Conservation (phyloP, 2,329 filamentous ascomycete species). For the Xylaria sp. region DNA sequence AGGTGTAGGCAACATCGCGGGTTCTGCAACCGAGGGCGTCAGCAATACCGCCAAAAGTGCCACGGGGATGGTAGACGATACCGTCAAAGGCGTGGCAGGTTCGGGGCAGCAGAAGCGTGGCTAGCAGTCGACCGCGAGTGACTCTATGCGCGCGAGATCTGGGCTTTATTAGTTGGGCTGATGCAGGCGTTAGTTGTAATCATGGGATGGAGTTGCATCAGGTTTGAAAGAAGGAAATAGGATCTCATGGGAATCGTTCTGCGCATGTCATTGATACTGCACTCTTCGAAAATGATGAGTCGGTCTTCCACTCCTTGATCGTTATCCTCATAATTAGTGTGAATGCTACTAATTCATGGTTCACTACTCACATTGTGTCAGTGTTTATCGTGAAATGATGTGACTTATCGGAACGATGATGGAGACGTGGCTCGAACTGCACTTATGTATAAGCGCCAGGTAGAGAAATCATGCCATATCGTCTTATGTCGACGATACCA, state of each 20-base stretch:
- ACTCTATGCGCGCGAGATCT: background rate
- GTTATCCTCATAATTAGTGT: background rate
- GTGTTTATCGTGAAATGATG: constrained; percentile 11
- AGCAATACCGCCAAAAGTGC: constrained; percentile 48
- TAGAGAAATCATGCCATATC: constrained; percentile 29
- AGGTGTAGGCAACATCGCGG: constrained; percentile 44
- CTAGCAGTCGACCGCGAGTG: background rate
- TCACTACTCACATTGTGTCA: background rate
- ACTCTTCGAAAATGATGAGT: background rate
- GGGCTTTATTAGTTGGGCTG: constrained; percentile 4
- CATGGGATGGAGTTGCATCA: constrained; percentile 10
- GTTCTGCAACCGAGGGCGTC: constrained; percentile 49
- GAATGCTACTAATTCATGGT: background rate
- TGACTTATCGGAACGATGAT: background rate
- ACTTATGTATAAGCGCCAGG: constrained; percentile 20
- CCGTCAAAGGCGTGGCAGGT: constrained; percentile 43
- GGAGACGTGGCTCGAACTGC: background rate
- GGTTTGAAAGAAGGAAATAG: background rate
- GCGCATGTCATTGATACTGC: background rate
- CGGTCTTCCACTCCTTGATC: constrained; percentile 8
- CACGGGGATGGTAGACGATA: constrained; percentile 45
- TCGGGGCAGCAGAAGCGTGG: constrained; percentile 27
- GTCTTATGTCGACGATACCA: constrained; percentile 26
- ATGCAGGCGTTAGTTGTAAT: constrained; percentile 22
- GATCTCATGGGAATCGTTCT: background rate